Percentiles rank a stretch among this genome's conserved stretches.
Evolutionary conservation across 2,329 filamentous ascomycete species (phyloP).

Genomic region (Alternaria panax): DNA sequence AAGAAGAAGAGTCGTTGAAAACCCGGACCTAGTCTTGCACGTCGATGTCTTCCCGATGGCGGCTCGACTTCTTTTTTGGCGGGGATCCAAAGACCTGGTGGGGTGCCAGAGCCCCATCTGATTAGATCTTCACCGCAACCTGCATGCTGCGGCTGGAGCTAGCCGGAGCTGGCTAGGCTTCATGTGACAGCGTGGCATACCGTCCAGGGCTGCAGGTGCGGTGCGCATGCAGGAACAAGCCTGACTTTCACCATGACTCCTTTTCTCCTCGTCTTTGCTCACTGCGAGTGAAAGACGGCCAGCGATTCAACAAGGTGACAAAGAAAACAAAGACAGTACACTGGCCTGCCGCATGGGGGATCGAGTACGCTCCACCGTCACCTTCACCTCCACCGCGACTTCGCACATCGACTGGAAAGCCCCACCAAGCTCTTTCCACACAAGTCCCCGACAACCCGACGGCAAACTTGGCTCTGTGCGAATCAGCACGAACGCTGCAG

Average conservation of each 20-base stretch:
- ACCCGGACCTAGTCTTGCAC: background rate
- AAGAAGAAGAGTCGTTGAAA: background rate
- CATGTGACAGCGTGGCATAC: slow-evolving; percentile 20
- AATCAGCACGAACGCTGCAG: background rate
- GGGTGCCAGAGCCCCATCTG: slow-evolving; percentile 33
- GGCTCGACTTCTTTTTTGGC: slow-evolving; percentile 39
- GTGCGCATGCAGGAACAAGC: slow-evolving; percentile 11
- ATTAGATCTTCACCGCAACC: slow-evolving; percentile 31
- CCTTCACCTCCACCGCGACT: slow-evolving; percentile 27
- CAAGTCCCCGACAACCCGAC: background rate
- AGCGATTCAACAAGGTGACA: slow-evolving; percentile 8
- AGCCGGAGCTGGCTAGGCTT: background rate
- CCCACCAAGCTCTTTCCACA: slow-evolving; percentile 1
- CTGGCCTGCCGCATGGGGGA: slow-evolving; percentile 12
- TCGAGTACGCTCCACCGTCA: slow-evolving; percentile 23
- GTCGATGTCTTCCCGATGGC: slow-evolving; percentile 13
- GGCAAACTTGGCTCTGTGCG: background rate
- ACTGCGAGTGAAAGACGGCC: slow-evolving; percentile 9
- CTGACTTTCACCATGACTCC: slow-evolving; percentile 30
- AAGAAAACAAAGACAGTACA: slow-evolving; percentile 21
- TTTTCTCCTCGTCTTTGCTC: slow-evolving; percentile 22
- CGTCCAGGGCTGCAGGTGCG: slow-evolving; percentile 15
- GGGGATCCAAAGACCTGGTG: slow-evolving; percentile 26
- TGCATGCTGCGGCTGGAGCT: background rate
- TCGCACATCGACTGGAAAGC: slow-evolving; percentile 3